Base-by-base conservation (phyloP, 2,329 filamentous ascomycete genomes). In the Penicillium sp. region DNA sequence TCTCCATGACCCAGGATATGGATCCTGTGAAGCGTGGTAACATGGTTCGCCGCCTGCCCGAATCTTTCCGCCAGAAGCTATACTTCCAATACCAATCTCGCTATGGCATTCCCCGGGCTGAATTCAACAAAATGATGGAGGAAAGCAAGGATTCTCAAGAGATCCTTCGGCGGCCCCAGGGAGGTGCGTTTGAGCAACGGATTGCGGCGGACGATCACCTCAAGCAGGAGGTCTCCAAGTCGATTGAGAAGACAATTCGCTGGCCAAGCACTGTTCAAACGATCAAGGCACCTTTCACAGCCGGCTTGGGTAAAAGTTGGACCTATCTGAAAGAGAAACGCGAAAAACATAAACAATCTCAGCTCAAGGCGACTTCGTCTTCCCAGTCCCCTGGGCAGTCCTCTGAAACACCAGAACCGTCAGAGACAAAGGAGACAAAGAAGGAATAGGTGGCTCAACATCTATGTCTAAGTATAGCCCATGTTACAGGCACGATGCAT, bases 11-110 rank as follows among this genome's bases (percentile, higher is more conserved):
- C 35, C 93, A 99, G 70, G 90, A 97, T 63, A 95, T 97, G 90
- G 88, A 95, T 62, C 88, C 91, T 0, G 74, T 88, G 50, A 90
- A 88, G 64, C 84, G 93, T 49, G 89, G 88, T 14, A 99, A 99
- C 71, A 99, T 99, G 89, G 92, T 99, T 9, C 84, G 93, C 4
- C 86, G 93, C 11, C 76, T 99, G 10, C 93, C 93, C 3, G 86
- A 87, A 61, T 79, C 84, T 5, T 97, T 99, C 78, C 83, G 93
- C 31, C 82, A 87, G 46, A 91, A 89, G 51, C 76, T 99, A 0
- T 99, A 99, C 73, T 95, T 95, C 70, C 84, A 91, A 63, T 99
- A 96, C 69, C 91, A 95, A 69, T 84, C 86, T 66, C 92, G 95
- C 64, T 95, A 91, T 63, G 80, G 81, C 48, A 93, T 99, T 36